Percentiles rank a stretch among this genome's conserved stretches.
Conservation (phyloP, 352 stramenopile genomes). For the Pythium sp. region DNA sequence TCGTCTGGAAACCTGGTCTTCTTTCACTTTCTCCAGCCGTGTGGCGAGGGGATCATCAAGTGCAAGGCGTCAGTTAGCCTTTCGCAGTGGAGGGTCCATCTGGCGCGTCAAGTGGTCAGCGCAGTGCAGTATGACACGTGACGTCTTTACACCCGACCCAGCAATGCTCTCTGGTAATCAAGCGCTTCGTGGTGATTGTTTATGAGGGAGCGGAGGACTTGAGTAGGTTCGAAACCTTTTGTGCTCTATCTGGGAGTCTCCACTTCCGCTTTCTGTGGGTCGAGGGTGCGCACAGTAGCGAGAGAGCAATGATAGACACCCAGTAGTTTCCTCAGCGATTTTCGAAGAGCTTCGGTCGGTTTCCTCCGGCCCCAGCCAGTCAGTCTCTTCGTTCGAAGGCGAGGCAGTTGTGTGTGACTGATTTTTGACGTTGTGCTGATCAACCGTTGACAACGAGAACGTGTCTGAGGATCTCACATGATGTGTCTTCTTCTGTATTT, state of each 20-base stretch:
- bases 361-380: too few species aligned
- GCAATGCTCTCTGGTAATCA: not conserved
- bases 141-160: not conserved
- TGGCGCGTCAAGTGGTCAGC: slow-evolving; percentile 5
- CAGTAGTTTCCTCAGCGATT: too few species aligned
- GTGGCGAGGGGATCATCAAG: not conserved
- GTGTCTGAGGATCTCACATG: too few species aligned
- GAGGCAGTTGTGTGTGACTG: not conserved
- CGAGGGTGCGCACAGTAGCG: too few species aligned
- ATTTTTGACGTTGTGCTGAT: not conserved
- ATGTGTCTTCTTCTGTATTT: not conserved
- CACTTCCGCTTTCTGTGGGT: too few species aligned
- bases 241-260: too few species aligned
- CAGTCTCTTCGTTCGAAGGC: not conserved
- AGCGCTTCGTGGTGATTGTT: not conserved
- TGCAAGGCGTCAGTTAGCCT: not conserved
- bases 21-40: not conserved
- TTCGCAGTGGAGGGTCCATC: not conserved
- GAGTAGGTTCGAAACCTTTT: too few species aligned
- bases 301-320: too few species aligned
- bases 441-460: not conserved
- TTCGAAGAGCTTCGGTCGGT: too few species aligned
- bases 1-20: not conserved
- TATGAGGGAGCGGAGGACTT: not conserved
- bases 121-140: not conserved